A percentile compares a stretch with the other conserved stretches of the same genome.
Conservation (phyloP, 768 basidiomycete species). For the Rhodosporidiobolus sp. region DNA sequence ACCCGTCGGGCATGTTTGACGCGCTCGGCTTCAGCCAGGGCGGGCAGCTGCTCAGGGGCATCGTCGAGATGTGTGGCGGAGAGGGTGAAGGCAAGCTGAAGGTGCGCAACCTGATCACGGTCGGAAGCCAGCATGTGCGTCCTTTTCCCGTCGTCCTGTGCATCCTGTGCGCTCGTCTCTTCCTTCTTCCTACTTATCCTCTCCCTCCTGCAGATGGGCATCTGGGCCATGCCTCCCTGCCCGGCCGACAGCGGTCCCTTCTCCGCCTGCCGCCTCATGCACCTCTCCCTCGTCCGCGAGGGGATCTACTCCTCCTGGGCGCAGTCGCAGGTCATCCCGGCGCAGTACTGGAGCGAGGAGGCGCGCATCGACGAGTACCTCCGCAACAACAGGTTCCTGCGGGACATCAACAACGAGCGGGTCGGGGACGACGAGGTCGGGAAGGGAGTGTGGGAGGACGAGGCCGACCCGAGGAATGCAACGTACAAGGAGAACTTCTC, state of each 20-base stretch:
- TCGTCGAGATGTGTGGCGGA: conserved; percentile 49
- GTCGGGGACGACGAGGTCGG: conserved; percentile 26
- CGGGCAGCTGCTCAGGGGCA: conserved; percentile 50
- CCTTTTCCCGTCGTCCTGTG: not conserved
- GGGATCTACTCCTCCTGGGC: conserved; percentile 41
- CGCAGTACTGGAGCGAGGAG: conserved; percentile 52
- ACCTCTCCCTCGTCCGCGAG: conserved; percentile 35
- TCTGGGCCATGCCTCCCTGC: conserved; percentile 50
- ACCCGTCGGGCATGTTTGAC: conserved; percentile 47
- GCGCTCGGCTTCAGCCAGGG: conserved; percentile 54
- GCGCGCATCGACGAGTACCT: conserved; percentile 49
- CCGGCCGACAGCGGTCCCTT: conserved; percentile 41
- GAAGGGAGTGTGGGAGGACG: not conserved
- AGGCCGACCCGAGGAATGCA: conserved; percentile 25
- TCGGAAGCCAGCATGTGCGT: conserved; percentile 44
- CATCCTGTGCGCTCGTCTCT: not conserved
- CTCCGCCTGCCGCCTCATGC: conserved; percentile 37
- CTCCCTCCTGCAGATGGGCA: conserved; percentile 45
- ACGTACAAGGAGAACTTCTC: conserved; percentile 41
- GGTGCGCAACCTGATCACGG: conserved; percentile 50
- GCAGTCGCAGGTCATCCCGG: conserved; percentile 44
- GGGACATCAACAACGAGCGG: conserved; percentile 49
- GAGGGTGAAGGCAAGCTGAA: conserved; percentile 28
- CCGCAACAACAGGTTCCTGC: conserved; percentile 46
- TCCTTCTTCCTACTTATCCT: no score